These are phyloP conservation scores for Logfia minima DNA, from an alignment of 129 eudicot species.

Conservation along the genomic window DNA sequence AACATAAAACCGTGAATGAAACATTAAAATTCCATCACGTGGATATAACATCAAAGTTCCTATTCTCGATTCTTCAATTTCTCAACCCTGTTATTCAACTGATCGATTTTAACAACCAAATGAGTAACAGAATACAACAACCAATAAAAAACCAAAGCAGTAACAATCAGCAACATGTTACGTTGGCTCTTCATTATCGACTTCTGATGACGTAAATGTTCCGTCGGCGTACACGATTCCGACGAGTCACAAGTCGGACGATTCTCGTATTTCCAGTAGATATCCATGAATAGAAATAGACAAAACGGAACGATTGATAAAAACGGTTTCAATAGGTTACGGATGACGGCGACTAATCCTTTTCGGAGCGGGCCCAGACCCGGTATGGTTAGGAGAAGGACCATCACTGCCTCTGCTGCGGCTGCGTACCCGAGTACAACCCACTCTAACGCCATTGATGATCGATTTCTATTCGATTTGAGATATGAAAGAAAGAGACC, in stretches of 20 bases:
- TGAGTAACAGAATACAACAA: slow-evolving; percentile 59
- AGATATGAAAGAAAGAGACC: slow-evolving; percentile 10
- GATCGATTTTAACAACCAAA: slow-evolving; percentile 51
- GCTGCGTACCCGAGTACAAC: slow-evolving; percentile 78
- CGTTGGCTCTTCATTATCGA: slow-evolving; percentile 76
- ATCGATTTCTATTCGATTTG: background rate
- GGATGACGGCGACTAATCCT: slow-evolving; percentile 61
- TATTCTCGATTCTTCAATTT: slow-evolving; percentile 46
- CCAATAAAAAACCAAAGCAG: slow-evolving; percentile 77
- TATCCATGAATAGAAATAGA: slow-evolving; percentile 64
- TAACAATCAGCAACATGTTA: slow-evolving; percentile 60
- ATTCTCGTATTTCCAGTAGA: slow-evolving; percentile 83
- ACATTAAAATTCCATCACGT: background rate
- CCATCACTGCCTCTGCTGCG: slow-evolving; percentile 72
- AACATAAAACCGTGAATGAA: background rate
- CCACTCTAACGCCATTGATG: slow-evolving; percentile 81
- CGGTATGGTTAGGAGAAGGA: slow-evolving; percentile 72
- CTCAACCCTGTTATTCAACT: slow-evolving; percentile 58
- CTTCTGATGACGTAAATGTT: slow-evolving; percentile 75
- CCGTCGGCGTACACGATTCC: slow-evolving; percentile 59
- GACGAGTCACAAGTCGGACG: slow-evolving; percentile 58
- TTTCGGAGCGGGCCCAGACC: slow-evolving; percentile 63
- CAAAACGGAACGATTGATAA: slow-evolving; percentile 79
- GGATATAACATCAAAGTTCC: background rate
- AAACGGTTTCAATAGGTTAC: slow-evolving; percentile 67